Conservation (phyloP, 495 filamentous ascomycete genomes). For the Bacidia rubella region DNA sequence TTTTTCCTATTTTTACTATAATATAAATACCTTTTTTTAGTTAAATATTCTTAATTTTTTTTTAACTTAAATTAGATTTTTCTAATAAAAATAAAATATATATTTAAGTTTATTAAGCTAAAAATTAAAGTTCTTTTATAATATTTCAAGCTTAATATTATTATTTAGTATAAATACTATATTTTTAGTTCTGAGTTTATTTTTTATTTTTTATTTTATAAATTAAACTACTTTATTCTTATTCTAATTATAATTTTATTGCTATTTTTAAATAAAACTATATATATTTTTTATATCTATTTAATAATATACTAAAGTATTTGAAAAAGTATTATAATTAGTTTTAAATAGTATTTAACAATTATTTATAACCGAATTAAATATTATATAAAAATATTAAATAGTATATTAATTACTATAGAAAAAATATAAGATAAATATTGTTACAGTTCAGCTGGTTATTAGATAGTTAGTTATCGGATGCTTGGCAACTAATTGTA, state of each 20-base stretch:
- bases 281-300: not conserved
- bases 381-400: not conserved
- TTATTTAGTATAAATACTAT: not conserved
- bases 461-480: too few relatives aligned
- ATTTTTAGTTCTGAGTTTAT: constrained; percentile 9
- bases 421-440: not conserved
- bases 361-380: not conserved
- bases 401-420: not conserved
- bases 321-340: not conserved
- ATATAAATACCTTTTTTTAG: not conserved
- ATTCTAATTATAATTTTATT: constrained; percentile 1
- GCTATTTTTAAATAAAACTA: not conserved
- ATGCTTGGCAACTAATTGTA: too few relatives aligned
- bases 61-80: constrained; percentile 5
- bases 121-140: constrained; percentile 2
- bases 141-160: constrained; percentile 5
- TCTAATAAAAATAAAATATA: not conserved
- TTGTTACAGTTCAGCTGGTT: too few relatives aligned
- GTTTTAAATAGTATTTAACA: not conserved
- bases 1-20: constrained; percentile 7
- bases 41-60: constrained; percentile 1
- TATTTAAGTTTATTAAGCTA: not conserved
- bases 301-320: not conserved
- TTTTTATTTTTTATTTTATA: not conserved
- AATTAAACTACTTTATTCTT: not conserved